Evolutionary conservation across 345 rosid species (phyloP).

Genomic region (Citrus unshiu): DNA sequence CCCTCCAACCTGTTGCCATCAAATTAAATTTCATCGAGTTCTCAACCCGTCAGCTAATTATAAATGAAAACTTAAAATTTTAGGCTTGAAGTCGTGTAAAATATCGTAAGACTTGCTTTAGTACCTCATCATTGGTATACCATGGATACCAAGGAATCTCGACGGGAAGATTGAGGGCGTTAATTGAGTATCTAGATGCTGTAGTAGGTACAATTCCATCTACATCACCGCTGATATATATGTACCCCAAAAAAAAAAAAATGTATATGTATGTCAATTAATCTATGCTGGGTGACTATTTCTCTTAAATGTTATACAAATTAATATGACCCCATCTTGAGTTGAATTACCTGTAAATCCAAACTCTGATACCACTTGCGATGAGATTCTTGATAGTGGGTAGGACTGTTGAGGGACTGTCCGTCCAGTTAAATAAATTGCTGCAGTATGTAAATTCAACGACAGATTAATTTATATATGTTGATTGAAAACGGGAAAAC

Average conservation of each 20-base stretch:
- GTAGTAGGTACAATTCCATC: conserved; percentile 21
- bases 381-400: conserved; percentile 37
- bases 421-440: conserved; percentile 15
- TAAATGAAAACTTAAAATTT: no score
- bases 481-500: not conserved
- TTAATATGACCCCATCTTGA: no score
- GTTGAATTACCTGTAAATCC: conserved; percentile 35
- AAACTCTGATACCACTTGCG: conserved; percentile 29
- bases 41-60: no score
- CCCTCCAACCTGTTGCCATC: conserved; percentile 28
- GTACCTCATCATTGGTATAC: not conserved
- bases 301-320: no score
- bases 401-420: conserved; percentile 32
- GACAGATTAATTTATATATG: not conserved
- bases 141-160: conserved; percentile 14
- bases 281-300: no score
- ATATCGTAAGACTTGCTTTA: no score
- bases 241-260: no score
- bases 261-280: no score
- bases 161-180: conserved; percentile 13
- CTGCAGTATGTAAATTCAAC: not conserved
- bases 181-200: conserved; percentile 11
- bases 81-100: no score
- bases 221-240: conserved; percentile 15
- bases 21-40: no score